Evolutionary conservation across 202 grass and related monocot species (phyloP), one percentile per base, ranked within the genome.

Genomic region (Hordeum pubiflorum): DNA sequence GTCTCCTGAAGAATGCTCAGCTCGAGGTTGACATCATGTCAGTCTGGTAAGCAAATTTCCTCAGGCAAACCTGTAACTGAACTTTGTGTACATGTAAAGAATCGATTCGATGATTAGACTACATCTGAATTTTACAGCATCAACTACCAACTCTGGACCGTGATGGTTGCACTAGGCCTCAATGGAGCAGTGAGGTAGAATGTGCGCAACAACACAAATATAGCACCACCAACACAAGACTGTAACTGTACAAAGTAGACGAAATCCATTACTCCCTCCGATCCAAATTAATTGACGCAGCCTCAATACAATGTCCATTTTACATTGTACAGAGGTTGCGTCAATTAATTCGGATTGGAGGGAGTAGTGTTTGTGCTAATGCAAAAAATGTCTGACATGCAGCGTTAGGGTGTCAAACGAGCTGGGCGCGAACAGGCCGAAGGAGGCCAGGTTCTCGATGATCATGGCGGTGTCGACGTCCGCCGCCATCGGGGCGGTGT

Each of bases 401-500:
- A 99, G 96, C 68, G 96, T 99, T 58, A 79, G 92, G 69, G 96
- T 99, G 65, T 94, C 96, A 2, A 99, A 99, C 79, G 96, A 99
- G 85, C 89, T 99, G 0, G 96, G 96, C 20, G 96, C 92, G 8
- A 94, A 94, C 71, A 80, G 40, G 12, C 89, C 96, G 0, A 91
- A 86, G 71, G 87, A 86, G 44, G 92, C 96, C 18, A 99, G 89
- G 71, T 96, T 96, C 78, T 74, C 96, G 4, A 89, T 99, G 73
- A 18, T 82, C 57, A 41, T 96, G 15, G 81, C 88, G 24, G 90
- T 96, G 7, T 80, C 58, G 56, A 99, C 92, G 18, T 99, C 96
- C 13, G 72, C 84, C 7, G 76, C 83, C 39, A 68, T 96, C 7
- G 92, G 96, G 9, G 23, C 44, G 7, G 56, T 93, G 21, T 91